A percentile compares a stretch with the other conserved stretches of the same genome.
Evolutionary conservation across 176 grass and related monocot genomes (phyloP).

Genomic region (Triticum timopheevii): DNA sequence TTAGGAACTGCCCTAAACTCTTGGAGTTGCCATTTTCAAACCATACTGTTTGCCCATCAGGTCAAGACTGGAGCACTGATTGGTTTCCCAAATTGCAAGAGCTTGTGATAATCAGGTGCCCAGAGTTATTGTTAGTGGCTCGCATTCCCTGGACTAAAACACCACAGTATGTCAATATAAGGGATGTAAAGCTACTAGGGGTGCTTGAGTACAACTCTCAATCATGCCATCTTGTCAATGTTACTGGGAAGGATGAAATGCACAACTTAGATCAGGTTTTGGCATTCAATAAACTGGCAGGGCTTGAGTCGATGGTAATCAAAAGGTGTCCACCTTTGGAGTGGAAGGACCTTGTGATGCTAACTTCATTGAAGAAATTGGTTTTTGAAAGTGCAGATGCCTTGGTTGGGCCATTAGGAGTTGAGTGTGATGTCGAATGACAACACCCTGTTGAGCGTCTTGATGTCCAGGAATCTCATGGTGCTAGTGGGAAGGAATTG

Average conservation of each 20-base stretch:
- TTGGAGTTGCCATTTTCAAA: too few species aligned
- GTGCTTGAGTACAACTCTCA: background rate
- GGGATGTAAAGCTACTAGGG: too few species aligned
- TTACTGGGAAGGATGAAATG: fast-evolving
- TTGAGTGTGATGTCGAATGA: too few species aligned
- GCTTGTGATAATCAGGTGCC: fast-evolving
- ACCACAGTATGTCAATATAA: background rate
- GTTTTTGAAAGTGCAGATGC: background rate
- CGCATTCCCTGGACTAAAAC: background rate
- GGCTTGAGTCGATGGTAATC: background rate
- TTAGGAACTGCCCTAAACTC: too few species aligned
- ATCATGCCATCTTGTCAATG: background rate
- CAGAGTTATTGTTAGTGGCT: background rate
- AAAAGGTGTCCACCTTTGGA: background rate
- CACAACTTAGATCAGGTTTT: too few species aligned
- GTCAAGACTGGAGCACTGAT: too few species aligned
- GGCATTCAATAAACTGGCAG: background rate
- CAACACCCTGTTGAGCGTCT: too few species aligned
- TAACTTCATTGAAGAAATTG: background rate
- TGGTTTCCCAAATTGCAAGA: too few species aligned
- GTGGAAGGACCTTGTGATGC: background rate
- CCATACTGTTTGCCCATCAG: too few species aligned
- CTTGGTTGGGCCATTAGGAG: background rate
- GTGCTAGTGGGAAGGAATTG: too few species aligned
- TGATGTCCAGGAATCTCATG: too few species aligned